phyloP scores from a whole-genome alignment of 805 yeast genomes.

The Ogataea angusta region DNA sequence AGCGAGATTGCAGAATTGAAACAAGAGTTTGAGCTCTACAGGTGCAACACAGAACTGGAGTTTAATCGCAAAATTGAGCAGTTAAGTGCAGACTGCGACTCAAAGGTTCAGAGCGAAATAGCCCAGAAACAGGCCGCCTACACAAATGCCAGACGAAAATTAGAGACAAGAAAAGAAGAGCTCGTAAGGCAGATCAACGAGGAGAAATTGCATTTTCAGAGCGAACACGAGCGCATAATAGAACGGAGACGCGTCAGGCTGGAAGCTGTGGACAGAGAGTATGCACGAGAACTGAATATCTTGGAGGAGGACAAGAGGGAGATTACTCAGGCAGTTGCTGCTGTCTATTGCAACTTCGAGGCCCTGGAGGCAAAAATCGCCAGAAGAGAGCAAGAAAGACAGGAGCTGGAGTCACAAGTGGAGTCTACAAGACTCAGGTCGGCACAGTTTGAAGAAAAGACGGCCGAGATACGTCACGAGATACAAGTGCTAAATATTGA shows the following conservation, averaged over 20 bases:
- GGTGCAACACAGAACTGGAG: constrained; percentile 29
- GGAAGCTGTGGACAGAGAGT: constrained; percentile 5
- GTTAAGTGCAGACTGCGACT: constrained; percentile 17
- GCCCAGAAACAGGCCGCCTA: constrained; percentile 29
- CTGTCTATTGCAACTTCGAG: neutral
- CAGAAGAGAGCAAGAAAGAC: neutral
- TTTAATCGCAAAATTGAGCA: constrained; percentile 29
- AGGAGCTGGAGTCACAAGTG: neutral
- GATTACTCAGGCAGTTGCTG: neutral
- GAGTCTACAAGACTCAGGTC: constrained; percentile 4
- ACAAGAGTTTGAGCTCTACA: constrained; percentile 36
- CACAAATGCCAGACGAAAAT: neutral
- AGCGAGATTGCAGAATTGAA: constrained; percentile 28
- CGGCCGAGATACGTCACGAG: constrained; percentile 7
- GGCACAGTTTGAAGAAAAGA: constrained; percentile 8
- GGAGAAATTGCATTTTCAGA: neutral
- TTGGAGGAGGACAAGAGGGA: neutral
- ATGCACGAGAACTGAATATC: neutral
- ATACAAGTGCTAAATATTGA: constrained; percentile 8
- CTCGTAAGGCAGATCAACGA: neutral
- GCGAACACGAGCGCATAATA: neutral
- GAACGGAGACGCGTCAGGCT: constrained; percentile 1
- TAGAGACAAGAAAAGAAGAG: neutral
- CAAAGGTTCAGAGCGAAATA: constrained; percentile 37
- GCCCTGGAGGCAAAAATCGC: neutral